Base-by-base conservation (phyloP, 345 rosid species). In the Salix exigua region DNA sequence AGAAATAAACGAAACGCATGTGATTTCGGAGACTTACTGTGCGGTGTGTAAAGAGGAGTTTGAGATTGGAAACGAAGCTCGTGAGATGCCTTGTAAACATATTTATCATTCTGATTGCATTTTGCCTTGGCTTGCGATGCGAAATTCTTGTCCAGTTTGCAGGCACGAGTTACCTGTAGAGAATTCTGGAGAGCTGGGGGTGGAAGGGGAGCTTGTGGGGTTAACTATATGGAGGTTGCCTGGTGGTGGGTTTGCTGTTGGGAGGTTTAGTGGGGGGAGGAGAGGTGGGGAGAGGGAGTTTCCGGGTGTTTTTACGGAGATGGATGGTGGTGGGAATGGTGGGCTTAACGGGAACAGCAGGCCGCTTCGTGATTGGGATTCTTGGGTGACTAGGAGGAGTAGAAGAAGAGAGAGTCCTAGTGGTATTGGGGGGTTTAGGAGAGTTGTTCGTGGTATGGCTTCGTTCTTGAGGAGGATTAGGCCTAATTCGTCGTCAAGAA, bases 21-120 rank as follows among this genome's bases (percentile, higher is more conserved):
- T 70, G 9, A 72, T 46, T 14, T 72, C 86, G 6, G 97, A 91
- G 50, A 77, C 74, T 42, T 89, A 92, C 82, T 92, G 97, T 71
- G 97, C 97, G 1, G 92, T 92, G 1, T 92, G 95, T 66, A 92
- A 76, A 53, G 97, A 92, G 60, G 86, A 79, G 4, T 92, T 92
- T 79, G 95, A 87, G 81, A 53, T 85, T 1, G 92, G 91, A 0
- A 38, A 33, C 5, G 89, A 83, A 74, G 93, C 90, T 19, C 83
- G 91, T 14, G 97, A 92, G 85, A 86, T 92, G 91, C 95, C 97
- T 26, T 92, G 97, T 82, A 86, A 86, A 73, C 97, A 92, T 69
- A 77, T 92, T 5, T 92, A 89, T 73, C 97, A 92, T 64, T 75
- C 85, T 6, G 95, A 86, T 38, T 92, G 97, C 77, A 92, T 92